Evolutionary conservation across 1,284 basidiomycete species (phyloP), one percentile per base, ranked within the genome.

Genomic region (Peniophora sp.): DNA sequence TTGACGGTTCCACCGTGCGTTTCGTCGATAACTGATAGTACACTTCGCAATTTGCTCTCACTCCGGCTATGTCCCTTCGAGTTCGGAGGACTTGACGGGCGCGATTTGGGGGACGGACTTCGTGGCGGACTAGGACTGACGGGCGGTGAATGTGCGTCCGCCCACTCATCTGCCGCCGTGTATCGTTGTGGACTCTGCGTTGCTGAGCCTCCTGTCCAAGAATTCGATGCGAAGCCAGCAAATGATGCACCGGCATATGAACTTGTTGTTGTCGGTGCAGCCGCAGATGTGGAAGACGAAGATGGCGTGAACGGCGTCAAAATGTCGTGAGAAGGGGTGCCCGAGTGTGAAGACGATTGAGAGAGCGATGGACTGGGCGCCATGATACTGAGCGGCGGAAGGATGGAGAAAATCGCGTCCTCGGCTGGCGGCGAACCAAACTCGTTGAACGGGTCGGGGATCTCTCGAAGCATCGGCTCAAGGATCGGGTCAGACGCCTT

Each of bases 391-490:
- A 86, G 78, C 24, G 92, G 92, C 17, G 89, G 81, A 2, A 95
- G 77, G 54, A 97, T 95, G 61, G 83, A 89, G 68, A 97, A 96
- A 58, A 97, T 95, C 63, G 94, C 86, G 58, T 92, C 88, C 63
- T 94, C 89, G 49, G 89, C 77, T 58, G 88, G 89, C 2, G 88
- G 83, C 14, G 90, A 89, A 10, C 92, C 92, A 61, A 97, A 97
- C 0, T 89, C 80, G 58, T 95, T 90, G 56, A 97, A 97, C 20
- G 94, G 92, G 65, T 97, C 94, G 11, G 92, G 93, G 45, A 96
- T 81, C 6, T 85, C 79, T 62, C 92, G 85, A 2, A 97, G 75
- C 79, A 97, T 88, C 3, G 38, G 19, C 8, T 39, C 34, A 32
- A 34, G 45, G 34, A 36, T 35, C 50, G 52, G 49, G 50, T 75